Evolutionary conservation across 306 rosid genomes (phyloP).

Genomic region (Cicer pinnatifidum): DNA sequence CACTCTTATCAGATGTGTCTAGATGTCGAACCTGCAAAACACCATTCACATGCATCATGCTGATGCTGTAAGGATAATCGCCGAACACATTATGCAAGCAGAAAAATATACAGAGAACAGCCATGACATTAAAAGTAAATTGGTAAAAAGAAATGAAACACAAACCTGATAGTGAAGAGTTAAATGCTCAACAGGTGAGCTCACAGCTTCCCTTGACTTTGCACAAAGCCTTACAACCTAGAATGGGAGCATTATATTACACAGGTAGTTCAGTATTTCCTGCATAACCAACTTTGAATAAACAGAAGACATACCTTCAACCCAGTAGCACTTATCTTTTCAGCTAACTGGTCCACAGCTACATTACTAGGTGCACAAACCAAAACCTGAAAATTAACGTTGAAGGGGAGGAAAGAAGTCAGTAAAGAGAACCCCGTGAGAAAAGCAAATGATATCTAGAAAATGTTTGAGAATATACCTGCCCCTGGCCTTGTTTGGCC

Average conservation of each 20-base stretch:
- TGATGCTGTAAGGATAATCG: not conserved
- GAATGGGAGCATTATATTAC: conserved; percentile 36
- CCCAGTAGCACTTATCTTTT: conserved; percentile 97
- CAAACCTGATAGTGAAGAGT: conserved; percentile 98
- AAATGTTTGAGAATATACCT: conserved; percentile 52
- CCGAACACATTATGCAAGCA: not conserved
- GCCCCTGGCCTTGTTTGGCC: conserved; percentile 99
- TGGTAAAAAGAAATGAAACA: conserved; percentile 12
- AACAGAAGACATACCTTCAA: conserved; percentile 71
- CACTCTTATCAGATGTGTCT: conserved; percentile 99
- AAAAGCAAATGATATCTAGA: not conserved
- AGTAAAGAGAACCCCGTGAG: not conserved
- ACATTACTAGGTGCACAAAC: conserved; percentile 99
- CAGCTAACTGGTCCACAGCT: conserved; percentile 97
- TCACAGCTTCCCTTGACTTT: conserved; percentile 99
- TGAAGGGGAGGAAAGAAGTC: not conserved
- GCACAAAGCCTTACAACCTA: conserved; percentile 99
- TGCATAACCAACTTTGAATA: conserved; percentile 2
- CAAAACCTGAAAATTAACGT: conserved; percentile 67
- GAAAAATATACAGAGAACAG: not conserved
- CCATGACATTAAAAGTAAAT: not conserved
- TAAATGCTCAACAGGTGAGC: conserved; percentile 98
- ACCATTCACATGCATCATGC: conserved; percentile 39
- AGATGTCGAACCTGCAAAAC: conserved; percentile 89
- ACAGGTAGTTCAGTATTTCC: conserved; percentile 5